These are phyloP conservation scores for Bolboschoenoplectus hybrid DNA, from an alignment of 202 grass and related monocot genomes.

Conservation along the genomic window DNA sequence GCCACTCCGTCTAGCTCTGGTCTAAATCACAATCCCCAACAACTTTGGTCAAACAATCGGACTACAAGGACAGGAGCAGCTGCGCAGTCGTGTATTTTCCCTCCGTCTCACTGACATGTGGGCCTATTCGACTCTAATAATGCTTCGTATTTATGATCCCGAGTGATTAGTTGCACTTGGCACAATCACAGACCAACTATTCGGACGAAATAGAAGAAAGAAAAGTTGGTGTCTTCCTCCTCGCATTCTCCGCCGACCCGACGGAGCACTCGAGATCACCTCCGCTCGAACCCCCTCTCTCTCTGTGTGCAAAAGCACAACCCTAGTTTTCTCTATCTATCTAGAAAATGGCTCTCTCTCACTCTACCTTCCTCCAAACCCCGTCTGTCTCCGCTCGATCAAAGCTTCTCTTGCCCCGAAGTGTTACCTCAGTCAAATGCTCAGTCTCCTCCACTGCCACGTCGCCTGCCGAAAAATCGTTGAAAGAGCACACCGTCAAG, in stretches of 20 bases:
- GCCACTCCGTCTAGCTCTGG: background rate
- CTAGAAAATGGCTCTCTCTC: slow-evolving; percentile 45
- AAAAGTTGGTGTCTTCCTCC: slow-evolving; percentile 32
- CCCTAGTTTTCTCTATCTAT: slow-evolving; percentile 9
- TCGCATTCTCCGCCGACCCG: slow-evolving; percentile 55
- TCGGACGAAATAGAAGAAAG: background rate
- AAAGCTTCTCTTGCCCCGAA: background rate
- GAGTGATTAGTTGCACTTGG: background rate
- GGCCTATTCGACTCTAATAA: background rate
- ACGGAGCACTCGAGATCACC: slow-evolving; percentile 36
- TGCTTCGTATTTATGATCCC: background rate
- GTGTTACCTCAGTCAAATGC: slow-evolving; percentile 6
- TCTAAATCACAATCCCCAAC: slow-evolving; percentile 5
- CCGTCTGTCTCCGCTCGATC: background rate
- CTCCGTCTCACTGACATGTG: slow-evolving; percentile 28
- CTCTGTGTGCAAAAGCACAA: background rate
- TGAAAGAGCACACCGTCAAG: slow-evolving; percentile 48
- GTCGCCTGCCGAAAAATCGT: slow-evolving; percentile 22
- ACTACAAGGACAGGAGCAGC: background rate
- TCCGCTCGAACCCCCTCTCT: slow-evolving; percentile 21
- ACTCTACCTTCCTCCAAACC: slow-evolving; percentile 39
- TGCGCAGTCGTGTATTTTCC: background rate
- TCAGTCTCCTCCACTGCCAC: slow-evolving; percentile 36
- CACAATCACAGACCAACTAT: background rate
- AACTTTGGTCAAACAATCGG: slow-evolving; percentile 19